Conservation (phyloP, 2,329 filamentous ascomycete genomes). For the Aspergillus flavus region DNA sequence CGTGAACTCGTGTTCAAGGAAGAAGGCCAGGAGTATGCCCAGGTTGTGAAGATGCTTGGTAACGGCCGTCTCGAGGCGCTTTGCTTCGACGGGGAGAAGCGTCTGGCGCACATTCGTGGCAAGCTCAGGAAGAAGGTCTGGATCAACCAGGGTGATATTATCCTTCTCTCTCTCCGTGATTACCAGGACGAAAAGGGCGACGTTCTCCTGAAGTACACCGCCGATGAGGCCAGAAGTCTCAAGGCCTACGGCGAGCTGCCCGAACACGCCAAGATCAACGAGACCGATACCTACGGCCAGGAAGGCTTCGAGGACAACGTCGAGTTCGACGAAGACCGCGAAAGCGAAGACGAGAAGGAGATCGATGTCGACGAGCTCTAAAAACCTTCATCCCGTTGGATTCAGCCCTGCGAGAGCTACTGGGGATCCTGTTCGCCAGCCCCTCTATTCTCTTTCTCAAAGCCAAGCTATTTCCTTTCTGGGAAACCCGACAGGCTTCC, state of each 20-base stretch:
- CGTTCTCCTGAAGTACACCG: conserved; percentile 91
- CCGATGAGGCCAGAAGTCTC: conserved; percentile 91
- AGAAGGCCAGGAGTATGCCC: conserved; percentile 89
- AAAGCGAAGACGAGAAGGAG: conserved; percentile 71
- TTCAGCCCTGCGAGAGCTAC: conserved; percentile 34
- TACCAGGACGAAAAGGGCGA: conserved; percentile 95
- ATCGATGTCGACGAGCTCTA: conserved; percentile 97
- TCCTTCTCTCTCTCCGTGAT: conserved; percentile 82
- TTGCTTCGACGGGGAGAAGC: conserved; percentile 93
- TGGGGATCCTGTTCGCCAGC: conserved; percentile 22
- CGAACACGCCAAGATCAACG: conserved; percentile 99
- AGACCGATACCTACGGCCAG: conserved; percentile 88
- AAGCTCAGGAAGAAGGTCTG: conserved; percentile 99
- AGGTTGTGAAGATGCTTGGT: conserved; percentile 93
- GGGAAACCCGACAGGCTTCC: conserved; percentile 11
- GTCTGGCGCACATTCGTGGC: conserved; percentile 83
- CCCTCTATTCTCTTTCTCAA: conserved; percentile 24
- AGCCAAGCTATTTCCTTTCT: conserved; percentile 14
- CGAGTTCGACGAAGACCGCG: conserved; percentile 95
- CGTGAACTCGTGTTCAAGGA: conserved; percentile 99
- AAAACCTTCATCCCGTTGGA: conserved; percentile 39
- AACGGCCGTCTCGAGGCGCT: conserved; percentile 91
- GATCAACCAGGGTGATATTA: conserved; percentile 98
- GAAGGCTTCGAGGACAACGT: conserved; percentile 96
- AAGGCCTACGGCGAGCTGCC: conserved; percentile 98